Conservation (phyloP, 805 yeast genomes). For the Lipomyces yamadae region DNA sequence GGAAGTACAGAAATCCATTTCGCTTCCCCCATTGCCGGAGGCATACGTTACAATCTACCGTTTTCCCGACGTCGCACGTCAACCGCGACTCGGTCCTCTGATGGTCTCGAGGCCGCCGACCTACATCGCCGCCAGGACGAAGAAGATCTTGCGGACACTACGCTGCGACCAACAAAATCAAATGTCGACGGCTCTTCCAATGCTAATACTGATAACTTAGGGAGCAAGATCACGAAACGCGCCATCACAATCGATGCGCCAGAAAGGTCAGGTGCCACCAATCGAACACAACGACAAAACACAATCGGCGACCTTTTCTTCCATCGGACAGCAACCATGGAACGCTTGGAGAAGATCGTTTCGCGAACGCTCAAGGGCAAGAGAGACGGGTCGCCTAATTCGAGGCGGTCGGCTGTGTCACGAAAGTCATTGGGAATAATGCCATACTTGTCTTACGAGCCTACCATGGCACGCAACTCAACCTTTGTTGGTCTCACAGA, state of each 20-base stretch:
- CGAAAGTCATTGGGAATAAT: conserved; percentile 52
- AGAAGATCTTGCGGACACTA: neutral
- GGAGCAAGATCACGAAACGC: conserved; percentile 46
- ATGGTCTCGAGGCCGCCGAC: neutral
- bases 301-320: conserved; percentile 22
- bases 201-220: neutral
- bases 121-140: neutral
- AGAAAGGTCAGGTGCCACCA: neutral
- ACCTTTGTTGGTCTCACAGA: conserved; percentile 81
- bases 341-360: conserved; percentile 27
- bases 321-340: conserved; percentile 24
- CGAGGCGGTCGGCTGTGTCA: conserved; percentile 23
- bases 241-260: conserved; percentile 56
- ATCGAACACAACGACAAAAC: neutral
- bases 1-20: conserved; percentile 40
- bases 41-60: conserved; percentile 7
- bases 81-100: conserved; percentile 9
- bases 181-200: conserved; percentile 6
- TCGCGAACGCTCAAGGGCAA: conserved; percentile 27
- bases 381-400: conserved; percentile 26
- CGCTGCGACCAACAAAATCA: conserved; percentile 11
- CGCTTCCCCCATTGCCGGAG: conserved; percentile 32
- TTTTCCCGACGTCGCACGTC: conserved; percentile 6
- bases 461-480: conserved; percentile 91
- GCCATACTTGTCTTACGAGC: conserved; percentile 84